A percentile compares a stretch with the other conserved stretches of the same genome.
Evolutionary conservation across 495 filamentous ascomycete species (phyloP).

Genomic region (Penicillium chermesinum): DNA sequence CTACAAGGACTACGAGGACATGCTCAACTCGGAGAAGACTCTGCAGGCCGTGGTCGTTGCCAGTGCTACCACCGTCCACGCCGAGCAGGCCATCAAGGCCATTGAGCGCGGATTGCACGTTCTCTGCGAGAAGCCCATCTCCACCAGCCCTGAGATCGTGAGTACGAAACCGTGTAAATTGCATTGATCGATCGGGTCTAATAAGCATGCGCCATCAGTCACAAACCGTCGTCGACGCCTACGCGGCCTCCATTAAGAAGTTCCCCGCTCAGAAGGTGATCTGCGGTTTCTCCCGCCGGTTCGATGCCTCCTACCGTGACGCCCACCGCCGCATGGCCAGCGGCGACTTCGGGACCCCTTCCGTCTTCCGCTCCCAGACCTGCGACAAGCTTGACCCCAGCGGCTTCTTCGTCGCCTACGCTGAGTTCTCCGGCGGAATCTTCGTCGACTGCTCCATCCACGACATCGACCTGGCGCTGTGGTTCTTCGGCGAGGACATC

Average conservation of each 20-base stretch:
- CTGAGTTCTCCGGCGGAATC: constrained; percentile 47
- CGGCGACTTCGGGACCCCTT: constrained; percentile 43
- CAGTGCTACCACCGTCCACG: constrained; percentile 44
- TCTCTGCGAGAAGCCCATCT: constrained; percentile 50
- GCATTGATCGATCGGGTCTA: too few relatives aligned
- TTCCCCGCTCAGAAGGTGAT: constrained; percentile 48
- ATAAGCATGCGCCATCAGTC: too few relatives aligned
- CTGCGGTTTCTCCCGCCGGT: constrained; percentile 50
- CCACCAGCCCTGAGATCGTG: constrained; percentile 33
- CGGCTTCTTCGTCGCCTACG: constrained; percentile 48
- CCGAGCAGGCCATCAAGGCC: constrained; percentile 45
- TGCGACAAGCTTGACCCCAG: constrained; percentile 46
- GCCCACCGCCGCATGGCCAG: constrained; percentile 34
- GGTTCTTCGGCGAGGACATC: constrained; percentile 44
- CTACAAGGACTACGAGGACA: constrained; percentile 42
- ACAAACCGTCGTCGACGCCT: constrained; percentile 42
- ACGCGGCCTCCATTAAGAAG: constrained; percentile 19
- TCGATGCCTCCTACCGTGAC: constrained; percentile 41
- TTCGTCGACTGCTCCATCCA: constrained; percentile 51
- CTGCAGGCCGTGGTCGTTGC: constrained; percentile 46
- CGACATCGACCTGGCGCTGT: constrained; percentile 48
- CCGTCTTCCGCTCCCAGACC: constrained; percentile 47
- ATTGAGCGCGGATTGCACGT: constrained; percentile 46
- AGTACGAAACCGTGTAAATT: constrained; percentile 2
- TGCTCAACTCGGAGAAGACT: constrained; percentile 36